Base-by-base conservation (phyloP, 495 filamentous ascomycete species). In the Viridothelium virens region DNA sequence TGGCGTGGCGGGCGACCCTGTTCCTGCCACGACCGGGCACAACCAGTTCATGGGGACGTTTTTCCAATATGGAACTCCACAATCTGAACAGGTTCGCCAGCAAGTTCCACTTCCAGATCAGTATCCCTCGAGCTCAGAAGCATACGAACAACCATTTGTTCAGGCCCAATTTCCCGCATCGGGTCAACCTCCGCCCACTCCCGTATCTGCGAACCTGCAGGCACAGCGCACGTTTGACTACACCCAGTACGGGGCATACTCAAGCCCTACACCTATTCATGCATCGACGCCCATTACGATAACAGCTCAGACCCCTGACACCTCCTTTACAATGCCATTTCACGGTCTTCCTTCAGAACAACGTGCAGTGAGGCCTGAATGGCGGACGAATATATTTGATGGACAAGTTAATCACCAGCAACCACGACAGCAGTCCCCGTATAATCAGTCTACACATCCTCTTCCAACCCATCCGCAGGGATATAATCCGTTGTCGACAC, bases 321-420 rank as follows among this genome's bases (percentile, higher is more conserved):
- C 31, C 6, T 59, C 53, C 7, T 59, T 59, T 14, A 5, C 53
- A 36, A 59, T 36, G 53, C 18, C 53, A 9, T 3, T 18, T 9
- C 53, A 33, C 2, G 36, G 14, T 14, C 53, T 10, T 4, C 31
- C 53, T 34, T 9, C 31, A 7, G 53, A 59, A 34, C 53, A 59
- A 36, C 53, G 31, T 33, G 25, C 11, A 59, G 36, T 18, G 2
- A 4, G 53, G 31, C 53, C 53, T 5, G 53, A 59, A 59, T 59
- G 53, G 53, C 53, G 31, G 53, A 59, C 53, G 53, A 59, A 64
- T 39, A n/a, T 64, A 38, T 50, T 50, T 64, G 37, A 64, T 25
- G 61, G 61, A 41, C 38, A 63, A 48, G 36, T 36, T 64, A 14
- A 25, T 36, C 47, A 47, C 14, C 61, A 63, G 61, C 61, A 41